Percentiles rank a stretch among this genome's conserved stretches.
phyloP scores from a whole-genome alignment of 179 eudicot genomes.

The Pouteria campechiana region DNA sequence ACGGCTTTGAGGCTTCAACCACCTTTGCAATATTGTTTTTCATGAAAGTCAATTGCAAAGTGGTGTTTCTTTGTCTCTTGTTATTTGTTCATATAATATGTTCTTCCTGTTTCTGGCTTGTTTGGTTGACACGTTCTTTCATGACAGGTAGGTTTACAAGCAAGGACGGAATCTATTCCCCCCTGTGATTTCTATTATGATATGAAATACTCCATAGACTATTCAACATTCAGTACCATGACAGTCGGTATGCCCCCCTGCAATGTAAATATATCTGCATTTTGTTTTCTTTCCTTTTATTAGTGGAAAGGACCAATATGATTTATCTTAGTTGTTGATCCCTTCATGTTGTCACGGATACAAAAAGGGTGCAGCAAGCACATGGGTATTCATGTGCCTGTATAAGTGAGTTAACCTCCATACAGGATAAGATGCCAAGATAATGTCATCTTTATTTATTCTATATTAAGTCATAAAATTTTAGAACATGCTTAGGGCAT shows the following conservation, averaged over 20 bases:
- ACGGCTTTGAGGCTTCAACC: not conserved
- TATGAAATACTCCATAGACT: conserved; percentile 85
- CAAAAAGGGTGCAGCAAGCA: no score
- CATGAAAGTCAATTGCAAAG: no score
- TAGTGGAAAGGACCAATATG: no score
- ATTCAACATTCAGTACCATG: conserved; percentile 68
- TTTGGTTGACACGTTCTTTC: not conserved
- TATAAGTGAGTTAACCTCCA: no score
- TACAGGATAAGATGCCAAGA: no score
- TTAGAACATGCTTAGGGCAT: no score
- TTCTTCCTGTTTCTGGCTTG: not conserved
- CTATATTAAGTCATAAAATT: no score
- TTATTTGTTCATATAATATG: not conserved
- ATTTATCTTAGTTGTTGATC: no score
- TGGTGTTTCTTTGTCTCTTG: not conserved
- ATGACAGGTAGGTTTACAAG: conserved; percentile 47
- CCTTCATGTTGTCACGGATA: no score
- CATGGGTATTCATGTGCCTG: no score
- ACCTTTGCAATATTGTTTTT: not conserved
- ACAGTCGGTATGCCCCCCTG: conserved; percentile 28
- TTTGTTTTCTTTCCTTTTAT: not conserved
- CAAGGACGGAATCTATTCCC: conserved; percentile 20
- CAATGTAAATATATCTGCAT: not conserved
- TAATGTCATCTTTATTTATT: no score
- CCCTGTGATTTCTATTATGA: conserved; percentile 69